Evolutionary conservation across 352 stramenopile species (phyloP), one percentile per base, ranked within the genome.

Genomic region (Pythium folliculosum): DNA sequence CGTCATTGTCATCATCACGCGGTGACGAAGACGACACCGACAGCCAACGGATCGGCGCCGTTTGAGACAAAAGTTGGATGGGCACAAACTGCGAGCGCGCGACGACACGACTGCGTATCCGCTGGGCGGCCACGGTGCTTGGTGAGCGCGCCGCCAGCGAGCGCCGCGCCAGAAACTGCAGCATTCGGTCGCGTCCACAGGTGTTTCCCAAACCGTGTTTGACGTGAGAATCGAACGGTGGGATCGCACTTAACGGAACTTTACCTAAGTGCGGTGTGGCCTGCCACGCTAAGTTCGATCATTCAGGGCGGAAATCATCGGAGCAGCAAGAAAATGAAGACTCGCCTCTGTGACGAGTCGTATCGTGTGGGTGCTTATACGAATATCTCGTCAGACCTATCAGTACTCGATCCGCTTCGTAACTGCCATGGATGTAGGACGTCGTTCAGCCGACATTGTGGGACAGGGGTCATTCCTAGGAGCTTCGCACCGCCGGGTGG

Each of bases 1-100:
- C 5, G 19, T 74, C 67, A 19, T 75, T 72, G 16, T 75, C 63
- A 8, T 69, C 70, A n/a, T 82, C 51, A 22, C 62, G 27, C 32
- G 71, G 48, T 10, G 30, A 44, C 19, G 52, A 43, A 35, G 40
- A 27, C 1, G 38, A 16, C n/a, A 27, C 22, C 5, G 63, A 65
- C 0, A 70, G 22, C 47, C 56, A 70, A 22, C 63, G 63, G 43
- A 21, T 30, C 21, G 49, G 55, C 19, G 30, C 19, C 13, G 19
- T 16, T 45, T 44, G 32, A 2, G 44, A 32, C n/a, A 40, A 56
- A 37, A 60, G 54, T 47, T 35, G 60, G 14, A 55, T 23, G 23
- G 30, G 25, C 8, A 21, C 10, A 54, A 45, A 21, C 6, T n/a
- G 25, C 27, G 40, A 17, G 21, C 22, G 35, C 44, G 35, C n/a